These are phyloP conservation scores for Xylaria sp. DNA, from an alignment of 2,329 filamentous ascomycete genomes.

Conservation along the genomic window DNA sequence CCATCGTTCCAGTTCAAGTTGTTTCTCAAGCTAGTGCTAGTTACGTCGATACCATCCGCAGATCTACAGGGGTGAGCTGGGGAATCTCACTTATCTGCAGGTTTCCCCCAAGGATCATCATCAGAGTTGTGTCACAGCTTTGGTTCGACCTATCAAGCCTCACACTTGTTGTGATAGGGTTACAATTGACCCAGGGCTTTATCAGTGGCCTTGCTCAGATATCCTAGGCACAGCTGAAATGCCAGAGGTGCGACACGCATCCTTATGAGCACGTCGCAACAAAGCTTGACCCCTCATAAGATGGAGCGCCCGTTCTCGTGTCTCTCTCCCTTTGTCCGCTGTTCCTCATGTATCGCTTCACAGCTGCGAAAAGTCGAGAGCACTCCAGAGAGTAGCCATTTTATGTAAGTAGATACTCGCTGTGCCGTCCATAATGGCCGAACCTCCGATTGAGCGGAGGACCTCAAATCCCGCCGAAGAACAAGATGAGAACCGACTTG, in stretches of 20 bases:
- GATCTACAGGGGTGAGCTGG: too few species aligned
- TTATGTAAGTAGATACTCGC: not conserved
- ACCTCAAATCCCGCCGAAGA: slow-evolving; percentile 31
- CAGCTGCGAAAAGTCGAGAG: not conserved
- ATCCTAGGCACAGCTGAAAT: not conserved
- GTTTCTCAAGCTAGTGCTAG: not conserved
- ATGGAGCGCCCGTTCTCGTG: not conserved
- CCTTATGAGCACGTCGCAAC: not conserved
- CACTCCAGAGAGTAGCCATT: not conserved
- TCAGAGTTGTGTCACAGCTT: not conserved
- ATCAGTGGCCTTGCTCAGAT: not conserved
- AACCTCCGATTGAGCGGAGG: slow-evolving; percentile 28
- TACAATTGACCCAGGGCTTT: too few species aligned
- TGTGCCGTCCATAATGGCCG: slow-evolving; percentile 12
- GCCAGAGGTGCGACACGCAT: not conserved
- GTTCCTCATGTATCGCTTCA: not conserved
- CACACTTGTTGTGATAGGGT: not conserved
- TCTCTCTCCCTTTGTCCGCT: not conserved
- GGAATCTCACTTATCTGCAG: not conserved
- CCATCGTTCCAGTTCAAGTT: too few species aligned
- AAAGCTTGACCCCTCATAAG: not conserved
- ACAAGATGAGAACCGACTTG: slow-evolving; percentile 55
- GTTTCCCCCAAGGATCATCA: not conserved
- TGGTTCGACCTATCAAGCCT: not conserved
- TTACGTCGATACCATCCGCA: too few species aligned